A percentile compares a stretch with the other conserved stretches of the same genome.
Evolutionary conservation across 2,329 filamentous ascomycete genomes (phyloP).

Genomic region (Calonectria multiphialidica): DNA sequence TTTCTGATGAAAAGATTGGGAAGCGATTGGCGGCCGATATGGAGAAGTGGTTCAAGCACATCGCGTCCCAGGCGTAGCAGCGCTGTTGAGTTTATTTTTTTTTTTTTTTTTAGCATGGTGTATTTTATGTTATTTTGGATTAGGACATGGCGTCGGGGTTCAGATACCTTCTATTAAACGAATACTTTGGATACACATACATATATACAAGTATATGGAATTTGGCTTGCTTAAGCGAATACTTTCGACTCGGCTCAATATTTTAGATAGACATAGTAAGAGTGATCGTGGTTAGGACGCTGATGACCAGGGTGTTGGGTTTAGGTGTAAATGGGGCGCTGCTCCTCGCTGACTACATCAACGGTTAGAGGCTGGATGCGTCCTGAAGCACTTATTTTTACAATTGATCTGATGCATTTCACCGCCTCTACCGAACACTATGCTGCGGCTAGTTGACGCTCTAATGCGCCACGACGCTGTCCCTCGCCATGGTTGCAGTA

Average conservation of each 20-base stretch:
- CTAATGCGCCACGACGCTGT: not conserved
- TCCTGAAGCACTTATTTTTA: not conserved
- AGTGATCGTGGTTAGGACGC: too few species aligned
- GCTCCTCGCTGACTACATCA: not conserved
- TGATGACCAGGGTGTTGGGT: too few species aligned
- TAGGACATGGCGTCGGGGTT: not conserved
- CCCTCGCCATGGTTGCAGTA: not conserved
- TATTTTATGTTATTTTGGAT: not conserved
- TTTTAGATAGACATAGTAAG: not conserved
- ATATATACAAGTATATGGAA: not conserved
- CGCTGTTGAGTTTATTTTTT: not conserved
- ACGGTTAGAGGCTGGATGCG: not conserved
- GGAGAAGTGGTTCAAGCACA: constrained; percentile 14
- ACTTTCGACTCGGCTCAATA: not conserved
- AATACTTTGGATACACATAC: too few species aligned
- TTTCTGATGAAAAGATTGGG: constrained; percentile 13
- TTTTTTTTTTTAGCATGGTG: not conserved
- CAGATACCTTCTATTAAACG: not conserved
- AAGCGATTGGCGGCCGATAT: constrained; percentile 15
- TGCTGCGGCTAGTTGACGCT: not conserved
- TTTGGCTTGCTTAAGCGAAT: not conserved
- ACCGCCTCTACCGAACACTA: not conserved
- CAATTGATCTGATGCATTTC: not conserved
- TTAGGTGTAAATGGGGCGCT: too few species aligned
- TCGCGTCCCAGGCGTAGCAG: not conserved